Evolutionary conservation across 2,329 filamentous ascomycete genomes (phyloP), one percentile per base, ranked within the genome.

Genomic region (Colletotrichum sp.): DNA sequence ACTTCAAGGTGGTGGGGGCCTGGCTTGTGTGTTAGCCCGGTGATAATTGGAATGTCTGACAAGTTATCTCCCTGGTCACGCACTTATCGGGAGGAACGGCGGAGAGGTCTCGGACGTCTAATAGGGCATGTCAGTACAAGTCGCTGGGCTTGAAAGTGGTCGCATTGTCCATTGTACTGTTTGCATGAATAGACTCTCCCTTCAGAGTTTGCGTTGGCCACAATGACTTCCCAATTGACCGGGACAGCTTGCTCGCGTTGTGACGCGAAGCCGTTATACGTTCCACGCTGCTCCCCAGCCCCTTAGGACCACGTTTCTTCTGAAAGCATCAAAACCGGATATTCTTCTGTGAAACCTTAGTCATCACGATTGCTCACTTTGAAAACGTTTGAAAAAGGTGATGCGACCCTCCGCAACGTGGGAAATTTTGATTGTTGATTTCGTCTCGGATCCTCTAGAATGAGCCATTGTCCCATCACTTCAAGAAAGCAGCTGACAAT

Each of bases 181-280:
- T 55, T 66, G 71, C 66, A 74, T 76, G 60, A 75, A 76, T 76
- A 28, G 34, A 38, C 30, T n/a, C 36, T 56, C 61, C 58, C 34
- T 76, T 38, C 24, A 38, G 65, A 65, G 28, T 34, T 24, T 26
- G 36, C 43, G 34, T 65, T 74, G 36, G 48, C 21, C 65, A 74
- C 55, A 61, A 75, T 62, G 21, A 52, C 6, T 66, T 36, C 69
- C 69, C 48, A 10, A 16, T 32, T 58, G 18, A 28, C 28, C 16
- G 62, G 73, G 38, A 34, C 56, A 36, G 60, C 58, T 65, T 34
- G 58, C 70, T 73, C 70, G 58, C 52, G 67, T n/a, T 15, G 28
- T 34, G 34, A 43, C 24, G 64, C 38, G 66, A 10, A 55, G 55
- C 71, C 71, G 66, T 74, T 74, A 26, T 55, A 15, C 64, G 61